Conservation (phyloP, 495 filamentous ascomycete species). For the Podospora bellae-mahoneyi region DNA sequence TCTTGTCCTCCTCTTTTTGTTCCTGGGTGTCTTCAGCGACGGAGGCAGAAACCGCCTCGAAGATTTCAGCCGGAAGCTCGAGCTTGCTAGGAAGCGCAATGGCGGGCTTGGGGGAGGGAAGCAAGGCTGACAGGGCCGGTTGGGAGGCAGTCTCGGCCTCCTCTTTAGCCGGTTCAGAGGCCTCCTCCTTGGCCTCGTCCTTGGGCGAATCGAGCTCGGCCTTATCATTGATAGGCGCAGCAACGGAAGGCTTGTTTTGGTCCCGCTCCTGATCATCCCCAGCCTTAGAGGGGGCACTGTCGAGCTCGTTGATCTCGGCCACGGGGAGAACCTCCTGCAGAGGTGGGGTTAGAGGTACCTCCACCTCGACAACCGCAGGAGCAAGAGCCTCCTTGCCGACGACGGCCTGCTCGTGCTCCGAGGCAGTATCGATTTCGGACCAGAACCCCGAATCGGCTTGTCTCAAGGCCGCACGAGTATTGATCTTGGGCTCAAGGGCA, state of each 20-base stretch:
- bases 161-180: slow-evolving; percentile 4
- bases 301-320: slow-evolving; percentile 10
- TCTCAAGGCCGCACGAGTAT: slow-evolving; percentile 14
- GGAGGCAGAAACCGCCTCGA: slow-evolving; percentile 13
- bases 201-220: neutral
- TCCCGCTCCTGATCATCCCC: slow-evolving; percentile 4
- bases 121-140: neutral
- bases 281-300: neutral
- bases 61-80: slow-evolving; percentile 9
- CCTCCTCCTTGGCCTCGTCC: slow-evolving; percentile 3
- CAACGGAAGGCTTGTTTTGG: neutral
- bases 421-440: slow-evolving; percentile 9
- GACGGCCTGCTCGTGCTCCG: slow-evolving; percentile 9
- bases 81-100: slow-evolving; percentile 16
- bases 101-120: slow-evolving; percentile 10
- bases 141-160: slow-evolving; percentile 3
- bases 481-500: slow-evolving; percentile 16
- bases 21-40: slow-evolving; percentile 10
- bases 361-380: neutral
- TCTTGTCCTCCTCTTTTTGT: neutral
- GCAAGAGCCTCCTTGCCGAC: neutral
- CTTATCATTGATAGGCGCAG: neutral
- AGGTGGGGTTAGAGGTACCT: neutral
- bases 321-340: neutral
- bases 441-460: slow-evolving; percentile 37